A percentile compares a stretch with the other conserved stretches of the same genome.
phyloP scores from a whole-genome alignment of 139 green algal genomes.

The Chloropicon primus region DNA sequence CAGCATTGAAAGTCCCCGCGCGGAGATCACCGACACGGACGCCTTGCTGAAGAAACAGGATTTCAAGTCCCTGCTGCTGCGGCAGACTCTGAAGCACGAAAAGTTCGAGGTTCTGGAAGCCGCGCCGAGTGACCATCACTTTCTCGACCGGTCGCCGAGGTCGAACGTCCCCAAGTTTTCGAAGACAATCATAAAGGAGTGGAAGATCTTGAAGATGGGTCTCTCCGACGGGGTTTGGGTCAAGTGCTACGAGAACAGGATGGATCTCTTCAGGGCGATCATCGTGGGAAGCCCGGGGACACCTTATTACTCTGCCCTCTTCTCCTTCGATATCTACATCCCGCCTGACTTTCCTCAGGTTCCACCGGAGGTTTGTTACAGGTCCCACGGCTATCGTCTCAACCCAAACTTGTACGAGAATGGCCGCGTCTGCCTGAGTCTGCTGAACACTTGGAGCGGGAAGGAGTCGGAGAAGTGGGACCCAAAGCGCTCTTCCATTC shows the following conservation, averaged over 20 bases:
- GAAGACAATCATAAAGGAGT: constrained; percentile 15
- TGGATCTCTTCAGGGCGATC: constrained; percentile 26
- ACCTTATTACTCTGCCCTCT: constrained; percentile 57
- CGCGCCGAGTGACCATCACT: neutral
- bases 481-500: constrained; percentile 35
- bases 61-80: neutral
- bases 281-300: constrained; percentile 35
- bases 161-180: neutral
- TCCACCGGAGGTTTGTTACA: constrained; percentile 31
- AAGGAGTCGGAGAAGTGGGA: constrained; percentile 58
- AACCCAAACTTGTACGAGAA: constrained; percentile 80
- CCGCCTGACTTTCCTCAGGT: constrained; percentile 55
- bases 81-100: neutral
- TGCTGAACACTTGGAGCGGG: constrained; percentile 72
- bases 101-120: neutral
- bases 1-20: constrained; percentile 3
- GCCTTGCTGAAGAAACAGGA: constrained; percentile 3
- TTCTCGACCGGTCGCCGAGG: neutral
- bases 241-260: constrained; percentile 23
- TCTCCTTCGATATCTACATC: constrained; percentile 74
- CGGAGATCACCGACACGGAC: neutral
- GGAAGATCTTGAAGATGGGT: neutral
- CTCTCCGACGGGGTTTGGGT: constrained; percentile 2
- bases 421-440: constrained; percentile 74
- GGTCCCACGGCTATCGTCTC: constrained; percentile 40